Conservation (phyloP, 2,329 filamentous ascomycete species). For the Knufia fluminis region DNA sequence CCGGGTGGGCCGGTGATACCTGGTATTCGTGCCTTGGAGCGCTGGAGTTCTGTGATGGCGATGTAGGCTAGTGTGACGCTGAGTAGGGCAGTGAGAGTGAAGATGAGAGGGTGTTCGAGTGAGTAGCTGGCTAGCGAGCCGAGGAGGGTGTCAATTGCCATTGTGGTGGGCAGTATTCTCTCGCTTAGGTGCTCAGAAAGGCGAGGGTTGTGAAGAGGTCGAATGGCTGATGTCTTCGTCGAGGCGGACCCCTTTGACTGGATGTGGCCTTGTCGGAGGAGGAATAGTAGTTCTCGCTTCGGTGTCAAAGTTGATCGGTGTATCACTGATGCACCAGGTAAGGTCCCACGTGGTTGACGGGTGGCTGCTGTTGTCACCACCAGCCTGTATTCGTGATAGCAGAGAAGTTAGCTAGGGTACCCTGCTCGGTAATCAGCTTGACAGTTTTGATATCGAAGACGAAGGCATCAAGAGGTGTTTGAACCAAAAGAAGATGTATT, state of each 20-base stretch:
- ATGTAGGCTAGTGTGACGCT: constrained; percentile 33
- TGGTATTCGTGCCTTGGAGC: constrained; percentile 36
- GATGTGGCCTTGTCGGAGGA: no score
- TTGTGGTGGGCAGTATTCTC: neutral
- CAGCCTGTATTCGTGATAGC: no score
- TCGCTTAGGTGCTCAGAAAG: neutral
- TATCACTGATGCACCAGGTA: no score
- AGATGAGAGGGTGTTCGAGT: constrained; percentile 3
- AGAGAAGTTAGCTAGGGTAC: no score
- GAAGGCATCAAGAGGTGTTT: neutral
- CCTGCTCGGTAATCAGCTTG: neutral
- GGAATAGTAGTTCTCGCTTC: no score
- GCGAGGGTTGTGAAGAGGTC: no score
- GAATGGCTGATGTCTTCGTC: no score
- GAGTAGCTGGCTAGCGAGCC: neutral
- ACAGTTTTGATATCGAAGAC: no score
- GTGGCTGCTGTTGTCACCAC: no score
- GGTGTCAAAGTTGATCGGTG: no score
- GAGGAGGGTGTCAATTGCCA: constrained; percentile 17
- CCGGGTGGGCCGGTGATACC: constrained; percentile 43
- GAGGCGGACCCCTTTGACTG: no score
- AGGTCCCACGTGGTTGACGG: no score
- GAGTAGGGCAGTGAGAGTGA: constrained; percentile 10
- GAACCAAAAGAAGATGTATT: neutral
- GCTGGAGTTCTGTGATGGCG: constrained; percentile 42